These are phyloP conservation scores for Exserohilum rostratum DNA, from an alignment of 2,329 filamentous ascomycete genomes.

Conservation along the genomic window DNA sequence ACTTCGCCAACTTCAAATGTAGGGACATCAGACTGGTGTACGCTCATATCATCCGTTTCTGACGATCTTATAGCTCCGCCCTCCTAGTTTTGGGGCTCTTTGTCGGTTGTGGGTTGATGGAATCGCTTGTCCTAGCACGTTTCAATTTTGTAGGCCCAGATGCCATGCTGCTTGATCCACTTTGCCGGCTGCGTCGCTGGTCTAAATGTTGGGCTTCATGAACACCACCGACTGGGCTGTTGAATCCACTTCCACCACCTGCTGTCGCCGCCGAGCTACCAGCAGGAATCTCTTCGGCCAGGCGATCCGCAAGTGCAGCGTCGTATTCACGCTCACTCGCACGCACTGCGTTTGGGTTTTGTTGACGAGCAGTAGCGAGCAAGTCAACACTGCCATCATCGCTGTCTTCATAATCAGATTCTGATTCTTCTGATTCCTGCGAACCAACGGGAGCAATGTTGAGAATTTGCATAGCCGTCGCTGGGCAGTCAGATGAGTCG, in stretches of 20 bases:
- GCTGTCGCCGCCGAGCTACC: constrained; percentile 58
- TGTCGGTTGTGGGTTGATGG: not conserved
- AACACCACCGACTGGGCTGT: constrained; percentile 41
- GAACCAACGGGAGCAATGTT: constrained; percentile 29
- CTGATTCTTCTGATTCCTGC: constrained; percentile 9
- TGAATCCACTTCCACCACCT: constrained; percentile 57
- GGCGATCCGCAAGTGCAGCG: constrained; percentile 53
- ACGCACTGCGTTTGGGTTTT: constrained; percentile 51
- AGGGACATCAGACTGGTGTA: not conserved
- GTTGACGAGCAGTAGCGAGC: constrained; percentile 52
- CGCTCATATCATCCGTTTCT: not conserved
- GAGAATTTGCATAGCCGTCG: constrained; percentile 36
- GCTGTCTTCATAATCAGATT: constrained; percentile 37
- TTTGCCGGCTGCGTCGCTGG: constrained; percentile 3
- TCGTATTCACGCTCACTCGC: constrained; percentile 56
- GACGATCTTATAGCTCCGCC: not conserved
- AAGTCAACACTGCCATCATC: constrained; percentile 52
- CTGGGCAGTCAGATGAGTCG: constrained; percentile 17
- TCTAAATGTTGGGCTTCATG: not conserved
- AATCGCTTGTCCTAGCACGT: constrained; percentile 24
- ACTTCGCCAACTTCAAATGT: not conserved
- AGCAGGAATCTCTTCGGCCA: constrained; percentile 57
- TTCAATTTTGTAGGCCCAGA: constrained; percentile 22
- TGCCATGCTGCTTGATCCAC: constrained; percentile 21
- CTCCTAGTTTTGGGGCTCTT: constrained; percentile 9